These are phyloP conservation scores for Herpetomonas samuelpessoai DNA, from an alignment of 208 protist genomes.

Conservation along the genomic window DNA sequence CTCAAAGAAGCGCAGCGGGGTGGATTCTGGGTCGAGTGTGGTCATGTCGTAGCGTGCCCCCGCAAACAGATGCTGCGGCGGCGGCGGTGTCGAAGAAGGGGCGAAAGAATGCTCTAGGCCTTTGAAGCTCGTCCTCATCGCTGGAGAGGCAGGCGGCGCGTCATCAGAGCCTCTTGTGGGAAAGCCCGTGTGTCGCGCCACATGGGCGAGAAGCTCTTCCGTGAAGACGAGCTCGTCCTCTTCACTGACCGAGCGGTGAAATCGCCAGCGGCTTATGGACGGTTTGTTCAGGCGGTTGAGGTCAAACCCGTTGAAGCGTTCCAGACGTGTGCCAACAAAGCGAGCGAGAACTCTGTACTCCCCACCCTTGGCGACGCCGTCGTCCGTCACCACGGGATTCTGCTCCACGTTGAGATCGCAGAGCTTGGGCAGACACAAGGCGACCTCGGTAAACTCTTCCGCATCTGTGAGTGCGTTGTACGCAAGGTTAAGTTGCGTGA, in stretches of 20 bases:
- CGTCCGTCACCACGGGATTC: conserved; percentile 60
- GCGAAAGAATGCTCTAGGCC: too few relatives aligned
- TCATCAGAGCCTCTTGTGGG: too few relatives aligned
- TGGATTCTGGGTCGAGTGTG: conserved; percentile 16
- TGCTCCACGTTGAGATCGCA: conserved; percentile 42
- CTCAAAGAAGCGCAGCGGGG: conserved; percentile 24
- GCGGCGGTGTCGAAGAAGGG: too few relatives aligned
- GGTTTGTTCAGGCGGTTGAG: conserved; percentile 5
- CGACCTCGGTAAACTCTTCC: conserved; percentile 34
- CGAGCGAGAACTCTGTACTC: conserved; percentile 13
- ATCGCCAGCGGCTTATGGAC: conserved; percentile 1
- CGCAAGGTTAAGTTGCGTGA: conserved; percentile 53
- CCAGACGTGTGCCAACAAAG: conserved; percentile 11
- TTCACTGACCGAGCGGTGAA: background rate
- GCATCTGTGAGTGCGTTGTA: conserved; percentile 48
- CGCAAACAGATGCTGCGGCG: too few relatives aligned
- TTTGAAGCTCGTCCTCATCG: too few relatives aligned
- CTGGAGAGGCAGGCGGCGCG: too few relatives aligned
- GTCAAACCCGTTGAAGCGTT: conserved; percentile 10
- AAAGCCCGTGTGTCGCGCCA: too few relatives aligned
- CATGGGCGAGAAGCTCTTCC: background rate
- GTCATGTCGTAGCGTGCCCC: conserved; percentile 15
- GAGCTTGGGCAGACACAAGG: conserved; percentile 33
- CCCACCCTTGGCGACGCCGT: conserved; percentile 4
- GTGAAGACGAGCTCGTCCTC: conserved; percentile 17